Conservation (phyloP, 2,329 filamentous ascomycete genomes). For the Xylariaceae sp. region DNA sequence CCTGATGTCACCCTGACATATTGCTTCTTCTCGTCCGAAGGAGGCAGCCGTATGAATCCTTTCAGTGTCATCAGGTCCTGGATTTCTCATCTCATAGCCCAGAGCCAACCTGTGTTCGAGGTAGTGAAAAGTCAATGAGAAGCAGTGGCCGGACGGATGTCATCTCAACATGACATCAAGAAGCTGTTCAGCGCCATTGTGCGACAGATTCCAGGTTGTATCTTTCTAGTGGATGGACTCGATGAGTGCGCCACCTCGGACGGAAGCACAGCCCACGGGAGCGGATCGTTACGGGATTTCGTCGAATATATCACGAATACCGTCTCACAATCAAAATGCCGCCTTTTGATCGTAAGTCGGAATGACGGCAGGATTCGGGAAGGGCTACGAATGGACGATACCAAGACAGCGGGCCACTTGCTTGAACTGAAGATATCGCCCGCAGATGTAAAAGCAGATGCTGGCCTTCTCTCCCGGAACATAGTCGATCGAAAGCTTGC, state of each 20-base stretch:
- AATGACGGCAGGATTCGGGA: constrained; percentile 22
- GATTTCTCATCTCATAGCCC: constrained; percentile 23
- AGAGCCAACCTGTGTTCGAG: constrained; percentile 13
- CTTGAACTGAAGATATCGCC: constrained; percentile 18
- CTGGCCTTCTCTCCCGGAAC: constrained; percentile 17
- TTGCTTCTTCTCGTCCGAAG: constrained; percentile 32
- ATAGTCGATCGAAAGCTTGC: constrained; percentile 28
- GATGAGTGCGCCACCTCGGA: constrained; percentile 29
- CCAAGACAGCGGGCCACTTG: neutral
- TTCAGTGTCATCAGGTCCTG: constrained; percentile 28
- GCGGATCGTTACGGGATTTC: constrained; percentile 13
- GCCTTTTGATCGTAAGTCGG: constrained; percentile 26
- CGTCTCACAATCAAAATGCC: constrained; percentile 6
- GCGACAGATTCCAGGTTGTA: constrained; percentile 12
- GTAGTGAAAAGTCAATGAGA: constrained; percentile 4
- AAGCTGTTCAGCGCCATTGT: constrained; percentile 16
- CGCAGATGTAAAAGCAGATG: constrained; percentile 24
- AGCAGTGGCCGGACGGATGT: neutral
- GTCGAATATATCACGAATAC: constrained; percentile 11
- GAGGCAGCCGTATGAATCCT: constrained; percentile 22
- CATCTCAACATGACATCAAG: constrained; percentile 17
- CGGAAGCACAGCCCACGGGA: neutral
- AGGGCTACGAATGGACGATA: constrained; percentile 1
- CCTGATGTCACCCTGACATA: constrained; percentile 14
- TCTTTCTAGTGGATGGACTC: constrained; percentile 30